Conservation (phyloP, 2,329 filamentous ascomycete genomes). For the Colletotrichum navitas region DNA sequence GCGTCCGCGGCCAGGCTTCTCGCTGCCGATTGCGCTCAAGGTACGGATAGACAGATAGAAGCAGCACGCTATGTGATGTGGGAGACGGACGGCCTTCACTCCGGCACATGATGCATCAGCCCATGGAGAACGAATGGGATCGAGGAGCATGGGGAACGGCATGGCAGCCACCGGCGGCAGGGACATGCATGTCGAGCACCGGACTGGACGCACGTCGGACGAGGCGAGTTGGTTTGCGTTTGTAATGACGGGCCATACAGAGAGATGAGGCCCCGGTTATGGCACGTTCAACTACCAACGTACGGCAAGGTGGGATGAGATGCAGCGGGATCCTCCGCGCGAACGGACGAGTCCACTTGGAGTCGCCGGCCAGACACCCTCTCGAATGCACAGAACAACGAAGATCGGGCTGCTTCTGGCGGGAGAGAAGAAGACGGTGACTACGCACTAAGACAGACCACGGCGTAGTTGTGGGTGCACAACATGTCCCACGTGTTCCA, state of each 20-base stretch:
- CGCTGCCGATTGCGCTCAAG: too few species aligned
- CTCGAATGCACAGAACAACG: neutral
- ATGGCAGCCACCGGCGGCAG: neutral
- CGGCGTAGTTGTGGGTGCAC: neutral
- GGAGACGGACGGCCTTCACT: slow-evolving; percentile 37
- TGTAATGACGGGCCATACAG: slow-evolving; percentile 1
- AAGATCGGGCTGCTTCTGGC: neutral
- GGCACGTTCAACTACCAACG: neutral
- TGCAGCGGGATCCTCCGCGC: slow-evolving; percentile 2
- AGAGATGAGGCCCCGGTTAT: neutral
- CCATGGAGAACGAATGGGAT: neutral
- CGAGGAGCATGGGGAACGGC: neutral
- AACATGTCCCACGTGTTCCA: slow-evolving; percentile 5
- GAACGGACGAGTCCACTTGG: slow-evolving; percentile 20
- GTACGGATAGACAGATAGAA: neutral
- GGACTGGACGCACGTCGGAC: neutral
- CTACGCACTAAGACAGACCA: too few species aligned
- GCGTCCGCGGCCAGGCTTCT: neutral
- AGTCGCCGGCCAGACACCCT: slow-evolving; percentile 38
- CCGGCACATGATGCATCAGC: slow-evolving; percentile 32
- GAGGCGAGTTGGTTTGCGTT: neutral
- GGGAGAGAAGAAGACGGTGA: neutral
- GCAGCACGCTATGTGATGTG: slow-evolving; percentile 12
- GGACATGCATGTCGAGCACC: neutral
- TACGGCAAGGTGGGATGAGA: slow-evolving; percentile 14